phyloP scores from a whole-genome alignment of 169 alveolate species.

The Plasmodium fragile region DNA sequence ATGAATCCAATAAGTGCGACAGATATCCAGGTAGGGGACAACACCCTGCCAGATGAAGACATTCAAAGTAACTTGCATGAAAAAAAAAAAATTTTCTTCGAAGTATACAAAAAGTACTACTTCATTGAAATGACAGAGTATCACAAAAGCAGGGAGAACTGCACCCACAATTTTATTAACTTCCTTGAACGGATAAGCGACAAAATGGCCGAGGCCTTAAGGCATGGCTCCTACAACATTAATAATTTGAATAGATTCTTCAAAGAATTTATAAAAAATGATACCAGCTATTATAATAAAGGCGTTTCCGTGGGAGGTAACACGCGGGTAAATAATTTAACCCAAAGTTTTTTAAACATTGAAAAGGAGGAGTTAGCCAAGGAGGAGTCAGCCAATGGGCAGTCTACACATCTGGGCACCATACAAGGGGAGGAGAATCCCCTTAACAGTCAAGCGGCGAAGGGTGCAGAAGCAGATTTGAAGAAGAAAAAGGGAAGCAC shows the following conservation, averaged over 20 bases:
- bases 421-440: neutral
- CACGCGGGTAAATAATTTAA: conserved; percentile 21
- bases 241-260: conserved; percentile 49
- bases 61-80: conserved; percentile 3
- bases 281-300: conserved; percentile 30
- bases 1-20: neutral
- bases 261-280: conserved; percentile 64
- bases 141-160: conserved; percentile 72
- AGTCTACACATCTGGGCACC: neutral
- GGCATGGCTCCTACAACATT: conserved; percentile 48
- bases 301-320: conserved; percentile 6
- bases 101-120: conserved; percentile 68
- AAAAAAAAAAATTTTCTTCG: conserved; percentile 57
- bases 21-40: neutral
- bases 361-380: neutral
- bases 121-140: conserved; percentile 77
- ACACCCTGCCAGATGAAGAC: neutral
- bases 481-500: neutral
- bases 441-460: neutral
- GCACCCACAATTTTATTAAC: conserved; percentile 49
- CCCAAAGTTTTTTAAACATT: conserved; percentile 44
- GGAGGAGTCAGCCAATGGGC: neutral
- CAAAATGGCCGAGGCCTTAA: conserved; percentile 47
- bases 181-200: conserved; percentile 60
- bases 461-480: neutral